phyloP scores from a whole-genome alignment of 441 rosid species.

The Populus hybrid region DNA sequence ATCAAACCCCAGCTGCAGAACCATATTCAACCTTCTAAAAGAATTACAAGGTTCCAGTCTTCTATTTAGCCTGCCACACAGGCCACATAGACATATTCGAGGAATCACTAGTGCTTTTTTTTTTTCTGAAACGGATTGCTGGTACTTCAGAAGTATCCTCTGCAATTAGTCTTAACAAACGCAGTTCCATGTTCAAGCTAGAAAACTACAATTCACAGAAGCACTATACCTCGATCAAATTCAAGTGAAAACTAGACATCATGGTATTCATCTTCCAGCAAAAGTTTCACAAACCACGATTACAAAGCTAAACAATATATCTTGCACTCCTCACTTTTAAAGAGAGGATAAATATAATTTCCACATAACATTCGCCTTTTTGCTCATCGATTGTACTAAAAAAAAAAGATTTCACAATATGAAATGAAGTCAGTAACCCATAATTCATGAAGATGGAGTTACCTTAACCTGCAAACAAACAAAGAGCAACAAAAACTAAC shows the following conservation, averaged over 20 bases:
- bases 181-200: too few relatives aligned
- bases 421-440: background rate
- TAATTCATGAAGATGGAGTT: background rate
- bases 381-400: background rate
- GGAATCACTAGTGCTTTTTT: background rate
- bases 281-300: background rate
- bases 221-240: too few relatives aligned
- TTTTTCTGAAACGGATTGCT: background rate
- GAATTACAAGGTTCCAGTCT: too few relatives aligned
- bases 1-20: background rate
- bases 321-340: background rate
- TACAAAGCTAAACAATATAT: background rate
- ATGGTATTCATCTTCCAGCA: background rate
- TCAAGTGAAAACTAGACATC: too few relatives aligned
- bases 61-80: background rate
- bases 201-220: too few relatives aligned
- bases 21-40: too few relatives aligned
- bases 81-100: background rate
- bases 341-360: background rate
- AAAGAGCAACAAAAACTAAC: background rate
- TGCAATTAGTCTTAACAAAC: background rate
- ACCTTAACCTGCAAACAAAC: background rate
- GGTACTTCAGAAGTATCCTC: background rate
- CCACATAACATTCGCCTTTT: background rate
- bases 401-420: background rate